Conservation (phyloP, 2,329 filamentous ascomycete genomes). For the Epichloe baconii region DNA sequence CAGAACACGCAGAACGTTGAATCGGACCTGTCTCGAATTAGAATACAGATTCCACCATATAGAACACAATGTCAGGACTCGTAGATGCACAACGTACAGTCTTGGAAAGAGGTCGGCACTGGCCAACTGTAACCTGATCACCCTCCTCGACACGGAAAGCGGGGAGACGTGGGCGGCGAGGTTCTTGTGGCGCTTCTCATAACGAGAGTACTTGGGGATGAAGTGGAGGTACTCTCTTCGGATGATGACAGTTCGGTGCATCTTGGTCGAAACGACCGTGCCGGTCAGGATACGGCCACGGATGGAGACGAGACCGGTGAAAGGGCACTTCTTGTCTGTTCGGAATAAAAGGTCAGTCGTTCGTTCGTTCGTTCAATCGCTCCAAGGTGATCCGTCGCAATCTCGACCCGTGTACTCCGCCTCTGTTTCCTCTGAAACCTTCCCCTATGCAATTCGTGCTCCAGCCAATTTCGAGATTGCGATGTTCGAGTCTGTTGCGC, state of each 20-base stretch:
- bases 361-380: background rate
- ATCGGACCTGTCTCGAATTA: conserved; percentile 59
- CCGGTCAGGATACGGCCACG: conserved; percentile 99
- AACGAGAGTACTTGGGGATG: conserved; percentile 98
- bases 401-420: background rate
- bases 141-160: conserved; percentile 99
- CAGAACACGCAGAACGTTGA: conserved; percentile 98
- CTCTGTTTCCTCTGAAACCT: background rate
- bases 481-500: conserved; percentile 11
- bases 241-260: conserved; percentile 99
- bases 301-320: conserved; percentile 98
- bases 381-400: background rate
- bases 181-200: conserved; percentile 99
- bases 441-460: conserved; percentile 1
- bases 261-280: conserved; percentile 99
- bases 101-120: conserved; percentile 99
- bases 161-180: conserved; percentile 93
- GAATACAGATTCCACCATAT: background rate
- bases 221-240: conserved; percentile 99
- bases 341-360: conserved; percentile 1
- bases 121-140: conserved; percentile 98
- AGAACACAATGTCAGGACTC: background rate
- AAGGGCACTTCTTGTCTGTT: conserved; percentile 99
- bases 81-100: conserved; percentile 59
- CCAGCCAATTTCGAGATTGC: conserved; percentile 5